phyloP scores from a whole-genome alignment of 2,329 filamentous ascomycete species.

The Cercospora nicotianae region DNA sequence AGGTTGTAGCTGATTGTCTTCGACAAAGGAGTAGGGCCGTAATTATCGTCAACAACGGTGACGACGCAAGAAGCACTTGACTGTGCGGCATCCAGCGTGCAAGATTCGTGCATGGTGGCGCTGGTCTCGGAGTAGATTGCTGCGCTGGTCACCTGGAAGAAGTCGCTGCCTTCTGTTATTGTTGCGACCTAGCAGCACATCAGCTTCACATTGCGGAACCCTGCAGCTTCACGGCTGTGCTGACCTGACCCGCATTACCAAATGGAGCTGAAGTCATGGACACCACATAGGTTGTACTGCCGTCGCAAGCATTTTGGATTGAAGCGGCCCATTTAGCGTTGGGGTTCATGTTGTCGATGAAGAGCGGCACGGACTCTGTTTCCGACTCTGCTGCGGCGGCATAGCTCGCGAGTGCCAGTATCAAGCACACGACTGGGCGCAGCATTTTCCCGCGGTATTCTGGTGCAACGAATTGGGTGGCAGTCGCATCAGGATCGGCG shows the following conservation, averaged over 20 bases:
- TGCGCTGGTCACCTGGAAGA: conserved; percentile 28
- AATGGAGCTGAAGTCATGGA: conserved; percentile 28
- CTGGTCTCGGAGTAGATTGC: conserved; percentile 30
- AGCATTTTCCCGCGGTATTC: not conserved
- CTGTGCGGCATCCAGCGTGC: conserved; percentile 19
- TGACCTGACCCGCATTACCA: conserved; percentile 20
- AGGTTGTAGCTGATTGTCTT: conserved; percentile 28
- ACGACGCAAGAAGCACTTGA: conserved; percentile 25
- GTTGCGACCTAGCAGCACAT: conserved; percentile 23
- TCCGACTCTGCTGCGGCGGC: not conserved
- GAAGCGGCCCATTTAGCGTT: conserved; percentile 30
- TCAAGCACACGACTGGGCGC: not conserved
- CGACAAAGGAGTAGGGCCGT: conserved; percentile 20
- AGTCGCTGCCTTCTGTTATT: conserved; percentile 27
- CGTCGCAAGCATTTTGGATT: conserved; percentile 27
- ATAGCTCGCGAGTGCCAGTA: not conserved
- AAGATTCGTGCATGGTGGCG: conserved; percentile 30
- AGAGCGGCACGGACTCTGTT: conserved; percentile 22
- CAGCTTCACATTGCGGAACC: not conserved
- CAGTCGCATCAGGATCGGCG: not conserved
- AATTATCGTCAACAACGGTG: conserved; percentile 23
- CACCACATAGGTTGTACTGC: conserved; percentile 29
- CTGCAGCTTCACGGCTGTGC: not conserved
- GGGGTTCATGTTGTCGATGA: conserved; percentile 32
- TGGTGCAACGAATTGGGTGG: not conserved